Base-by-base conservation (phyloP, 495 filamentous ascomycete genomes). In the Antarctomyces pellizariae region DNA sequence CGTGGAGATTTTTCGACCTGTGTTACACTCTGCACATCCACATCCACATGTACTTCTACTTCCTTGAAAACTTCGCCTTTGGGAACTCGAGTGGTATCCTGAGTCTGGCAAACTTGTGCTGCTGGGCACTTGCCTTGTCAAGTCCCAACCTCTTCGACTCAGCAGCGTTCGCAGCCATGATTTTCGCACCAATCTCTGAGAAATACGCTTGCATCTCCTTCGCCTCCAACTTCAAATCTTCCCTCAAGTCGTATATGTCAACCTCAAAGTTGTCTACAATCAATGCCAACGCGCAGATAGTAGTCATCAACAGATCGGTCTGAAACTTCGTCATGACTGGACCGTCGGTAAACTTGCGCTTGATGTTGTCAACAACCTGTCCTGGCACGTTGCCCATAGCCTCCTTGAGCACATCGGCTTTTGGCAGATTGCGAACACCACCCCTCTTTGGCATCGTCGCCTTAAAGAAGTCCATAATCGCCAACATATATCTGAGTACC, bases 1-100 rank as follows among this genome's bases (percentile, higher is more conserved):
- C n/a, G n/a, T n/a, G n/a, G n/a, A n/a, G n/a, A n/a, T n/a, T n/a
- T n/a, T n/a, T n/a, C n/a, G n/a, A n/a, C n/a, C n/a, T n/a, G n/a
- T n/a, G n/a, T n/a, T n/a, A n/a, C n/a, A n/a, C n/a, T n/a, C n/a
- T n/a, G n/a, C n/a, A n/a, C n/a, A 23, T 29, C 7, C 22, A 7
- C 4, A 3, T 7, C 28, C 11, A 3, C 4, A 22, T n/a, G 21
- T 13, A 12, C 28, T 28, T 24, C 18, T 26, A 38, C 21, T 17
- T 32, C 22, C 35, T 33, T 7, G 20, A 32, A 22, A 31, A 24
- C 6, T 28, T 18, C 10, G 33, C 20, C 51, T 66, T 74, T 0
- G 86, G 86, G 42, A 95, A 92, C 30, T 71, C 62, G 30, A 92
- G 50, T 1, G 89, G 89, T 28, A 92, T 38, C 34, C 56, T 69